Percentiles rank a stretch among this genome's conserved stretches.
phyloP scores from a whole-genome alignment of 75 land plant species.

The Sequoiadendron giganteum region DNA sequence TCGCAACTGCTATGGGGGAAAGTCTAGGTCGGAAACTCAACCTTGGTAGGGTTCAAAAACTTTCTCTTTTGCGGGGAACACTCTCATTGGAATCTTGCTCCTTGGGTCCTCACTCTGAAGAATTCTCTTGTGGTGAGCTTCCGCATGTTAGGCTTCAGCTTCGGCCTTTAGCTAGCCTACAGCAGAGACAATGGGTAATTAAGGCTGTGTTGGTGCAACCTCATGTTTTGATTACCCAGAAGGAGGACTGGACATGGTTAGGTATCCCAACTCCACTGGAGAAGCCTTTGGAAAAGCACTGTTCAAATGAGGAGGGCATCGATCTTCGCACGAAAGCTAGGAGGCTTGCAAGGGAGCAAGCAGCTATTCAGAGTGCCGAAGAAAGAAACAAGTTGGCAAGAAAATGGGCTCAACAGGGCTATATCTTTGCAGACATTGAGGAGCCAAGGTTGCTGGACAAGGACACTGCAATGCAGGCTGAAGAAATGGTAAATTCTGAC shows the following conservation, averaged over 20 bases:
- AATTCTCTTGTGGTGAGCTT: slow-evolving; percentile 92
- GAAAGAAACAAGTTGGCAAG: slow-evolving; percentile 67
- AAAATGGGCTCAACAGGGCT: slow-evolving; percentile 68
- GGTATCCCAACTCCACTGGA: slow-evolving; percentile 69
- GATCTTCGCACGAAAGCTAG: slow-evolving; percentile 76
- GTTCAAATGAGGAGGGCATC: slow-evolving; percentile 69
- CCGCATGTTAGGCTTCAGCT: slow-evolving; percentile 67
- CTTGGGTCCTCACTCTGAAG: slow-evolving; percentile 81
- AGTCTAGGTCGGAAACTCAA: slow-evolving; percentile 75
- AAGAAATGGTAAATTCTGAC: slow-evolving; percentile 4
- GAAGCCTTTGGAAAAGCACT: slow-evolving; percentile 28
- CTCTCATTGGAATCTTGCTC: slow-evolving; percentile 63
- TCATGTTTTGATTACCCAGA: slow-evolving; percentile 77
- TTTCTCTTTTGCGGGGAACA: slow-evolving; percentile 80
- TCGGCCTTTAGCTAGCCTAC: slow-evolving; percentile 77
- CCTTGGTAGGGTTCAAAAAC: slow-evolving; percentile 67
- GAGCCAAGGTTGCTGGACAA: neutral
- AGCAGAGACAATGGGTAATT: slow-evolving; percentile 71
- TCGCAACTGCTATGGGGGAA: slow-evolving; percentile 66
- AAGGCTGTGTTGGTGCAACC: slow-evolving; percentile 82
- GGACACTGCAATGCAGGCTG: neutral
- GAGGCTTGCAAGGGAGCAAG: slow-evolving; percentile 80
- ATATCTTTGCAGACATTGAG: slow-evolving; percentile 25
- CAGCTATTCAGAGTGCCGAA: slow-evolving; percentile 36
- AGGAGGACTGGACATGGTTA: slow-evolving; percentile 90